phyloP scores from a whole-genome alignment of 345 rosid species.

The Citrus cavaleriei region DNA sequence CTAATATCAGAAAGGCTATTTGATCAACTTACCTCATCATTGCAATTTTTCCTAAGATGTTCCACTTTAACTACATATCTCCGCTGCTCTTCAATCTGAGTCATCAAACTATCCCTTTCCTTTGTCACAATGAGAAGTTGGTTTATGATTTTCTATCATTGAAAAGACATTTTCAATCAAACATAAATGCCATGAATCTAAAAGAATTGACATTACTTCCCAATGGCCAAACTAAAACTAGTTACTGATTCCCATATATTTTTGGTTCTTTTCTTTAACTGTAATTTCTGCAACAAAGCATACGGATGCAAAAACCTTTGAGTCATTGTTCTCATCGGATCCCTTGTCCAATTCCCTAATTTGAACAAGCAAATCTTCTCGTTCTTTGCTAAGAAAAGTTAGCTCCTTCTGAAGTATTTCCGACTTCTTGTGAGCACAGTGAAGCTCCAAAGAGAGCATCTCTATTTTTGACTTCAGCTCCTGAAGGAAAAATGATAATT shows the following conservation, averaged over 20 bases:
- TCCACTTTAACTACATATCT: slow-evolving; percentile 20
- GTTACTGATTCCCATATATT: neutral
- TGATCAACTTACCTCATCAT: slow-evolving; percentile 24
- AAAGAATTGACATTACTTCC: neutral
- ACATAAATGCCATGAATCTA: neutral
- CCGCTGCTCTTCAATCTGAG: slow-evolving; percentile 28
- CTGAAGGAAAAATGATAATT: slow-evolving; percentile 20
- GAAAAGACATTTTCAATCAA: neutral
- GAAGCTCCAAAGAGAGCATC: slow-evolving; percentile 38
- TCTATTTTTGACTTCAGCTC: slow-evolving; percentile 33
- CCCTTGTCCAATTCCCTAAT: slow-evolving; percentile 26
- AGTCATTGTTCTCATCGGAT: slow-evolving; percentile 18
- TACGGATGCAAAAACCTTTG: slow-evolving; percentile 36
- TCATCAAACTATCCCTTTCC: slow-evolving; percentile 35
- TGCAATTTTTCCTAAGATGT: slow-evolving; percentile 11
- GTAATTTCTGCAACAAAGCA: neutral
- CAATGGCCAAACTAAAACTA: neutral
- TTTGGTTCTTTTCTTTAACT: neutral
- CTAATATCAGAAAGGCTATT: neutral
- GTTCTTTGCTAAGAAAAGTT: slow-evolving; percentile 34
- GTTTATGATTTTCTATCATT: slow-evolving; percentile 29
- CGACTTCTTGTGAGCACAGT: slow-evolving; percentile 29
- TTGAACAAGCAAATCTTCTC: slow-evolving; percentile 36
- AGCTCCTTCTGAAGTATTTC: slow-evolving; percentile 38
- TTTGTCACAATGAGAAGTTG: slow-evolving; percentile 23